A percentile compares a stretch with the other conserved stretches of the same genome.
These are phyloP conservation scores for Cudoniella acicularis DNA, from an alignment of 495 filamentous ascomycete species.

Conservation along the genomic window DNA sequence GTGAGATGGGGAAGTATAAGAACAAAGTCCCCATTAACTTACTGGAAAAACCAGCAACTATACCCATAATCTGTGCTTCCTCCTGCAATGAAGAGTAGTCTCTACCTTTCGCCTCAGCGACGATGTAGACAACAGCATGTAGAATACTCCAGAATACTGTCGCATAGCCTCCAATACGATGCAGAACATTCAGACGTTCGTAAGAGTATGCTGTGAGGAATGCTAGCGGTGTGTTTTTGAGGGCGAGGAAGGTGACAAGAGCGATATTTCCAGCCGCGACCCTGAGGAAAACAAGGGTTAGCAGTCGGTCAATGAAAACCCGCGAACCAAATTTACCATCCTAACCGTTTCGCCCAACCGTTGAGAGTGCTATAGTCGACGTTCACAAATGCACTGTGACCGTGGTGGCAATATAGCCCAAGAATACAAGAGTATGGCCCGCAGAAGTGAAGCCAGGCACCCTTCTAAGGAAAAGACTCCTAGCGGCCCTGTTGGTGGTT, in stretches of 20 bases:
- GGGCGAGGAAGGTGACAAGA: slow-evolving; percentile 54
- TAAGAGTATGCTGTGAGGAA: slow-evolving; percentile 57
- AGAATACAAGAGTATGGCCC: slow-evolving; percentile 46
- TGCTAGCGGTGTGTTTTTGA: slow-evolving; percentile 58
- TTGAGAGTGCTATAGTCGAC: slow-evolving; percentile 32
- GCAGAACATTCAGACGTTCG: slow-evolving; percentile 56
- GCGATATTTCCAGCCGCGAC: slow-evolving; percentile 47
- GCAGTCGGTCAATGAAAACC: neutral
- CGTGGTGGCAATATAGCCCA: slow-evolving; percentile 47
- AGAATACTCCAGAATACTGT: slow-evolving; percentile 41
- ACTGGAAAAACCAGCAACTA: slow-evolving; percentile 46
- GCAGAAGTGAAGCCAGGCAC: slow-evolving; percentile 47
- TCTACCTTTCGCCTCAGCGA: slow-evolving; percentile 24
- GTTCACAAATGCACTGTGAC: slow-evolving; percentile 44
- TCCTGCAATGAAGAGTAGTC: slow-evolving; percentile 32
- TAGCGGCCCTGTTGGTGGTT: slow-evolving; percentile 25
- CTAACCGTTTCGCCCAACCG: slow-evolving; percentile 39
- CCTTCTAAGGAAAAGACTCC: slow-evolving; percentile 42
- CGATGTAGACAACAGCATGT: slow-evolving; percentile 42
- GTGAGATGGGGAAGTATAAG: no score
- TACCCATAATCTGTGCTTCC: slow-evolving; percentile 39
- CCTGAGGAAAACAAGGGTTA: slow-evolving; percentile 36
- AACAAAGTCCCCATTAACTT: no score
- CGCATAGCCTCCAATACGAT: slow-evolving; percentile 54
- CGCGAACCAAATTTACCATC: slow-evolving; percentile 38